Conservation (phyloP, 2,329 filamentous ascomycete genomes). For the Arachnomyces sp. region DNA sequence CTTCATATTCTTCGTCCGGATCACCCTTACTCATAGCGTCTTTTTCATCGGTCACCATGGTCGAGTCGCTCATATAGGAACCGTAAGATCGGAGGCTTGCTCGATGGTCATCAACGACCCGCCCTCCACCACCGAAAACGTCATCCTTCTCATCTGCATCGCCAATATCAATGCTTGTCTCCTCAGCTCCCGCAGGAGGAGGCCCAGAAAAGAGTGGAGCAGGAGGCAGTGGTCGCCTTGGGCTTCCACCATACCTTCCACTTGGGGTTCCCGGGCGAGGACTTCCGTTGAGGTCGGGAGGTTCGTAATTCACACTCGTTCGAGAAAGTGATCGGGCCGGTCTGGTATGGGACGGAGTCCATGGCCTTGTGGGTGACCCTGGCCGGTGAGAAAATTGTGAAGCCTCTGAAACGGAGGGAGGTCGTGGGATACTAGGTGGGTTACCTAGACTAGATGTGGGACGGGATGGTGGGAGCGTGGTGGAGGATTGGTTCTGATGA, state of each 20-base stretch:
- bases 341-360: slow-evolving; percentile 58
- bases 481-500: slow-evolving; percentile 25
- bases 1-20: slow-evolving; percentile 38
- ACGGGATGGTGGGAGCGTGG: slow-evolving; percentile 26
- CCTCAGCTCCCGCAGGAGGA: slow-evolving; percentile 26
- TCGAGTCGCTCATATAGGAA: slow-evolving; percentile 55
- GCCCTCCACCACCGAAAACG: slow-evolving; percentile 54
- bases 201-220: slow-evolving; percentile 71
- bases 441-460: slow-evolving; percentile 37
- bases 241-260: slow-evolving; percentile 79
- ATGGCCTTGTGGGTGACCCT: slow-evolving; percentile 42
- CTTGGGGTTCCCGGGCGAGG: slow-evolving; percentile 87
- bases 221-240: slow-evolving; percentile 76
- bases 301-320: slow-evolving; percentile 69
- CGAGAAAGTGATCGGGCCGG: slow-evolving; percentile 57
- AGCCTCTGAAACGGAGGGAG: slow-evolving; percentile 25
- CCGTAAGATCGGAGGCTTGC: slow-evolving; percentile 56
- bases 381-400: slow-evolving; percentile 33
- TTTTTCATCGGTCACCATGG: slow-evolving; percentile 48
- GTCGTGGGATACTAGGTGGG: slow-evolving; percentile 35
- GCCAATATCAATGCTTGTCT: slow-evolving; percentile 41
- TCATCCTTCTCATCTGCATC: slow-evolving; percentile 63
- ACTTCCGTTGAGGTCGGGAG: slow-evolving; percentile 78
- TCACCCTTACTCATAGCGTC: slow-evolving; percentile 35
- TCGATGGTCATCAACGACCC: slow-evolving; percentile 45